A percentile compares a stretch with the other conserved stretches of the same genome.
These are phyloP conservation scores for Eutrema salsugineum DNA, from an alignment of 441 rosid genomes.

Conservation along the genomic window DNA sequence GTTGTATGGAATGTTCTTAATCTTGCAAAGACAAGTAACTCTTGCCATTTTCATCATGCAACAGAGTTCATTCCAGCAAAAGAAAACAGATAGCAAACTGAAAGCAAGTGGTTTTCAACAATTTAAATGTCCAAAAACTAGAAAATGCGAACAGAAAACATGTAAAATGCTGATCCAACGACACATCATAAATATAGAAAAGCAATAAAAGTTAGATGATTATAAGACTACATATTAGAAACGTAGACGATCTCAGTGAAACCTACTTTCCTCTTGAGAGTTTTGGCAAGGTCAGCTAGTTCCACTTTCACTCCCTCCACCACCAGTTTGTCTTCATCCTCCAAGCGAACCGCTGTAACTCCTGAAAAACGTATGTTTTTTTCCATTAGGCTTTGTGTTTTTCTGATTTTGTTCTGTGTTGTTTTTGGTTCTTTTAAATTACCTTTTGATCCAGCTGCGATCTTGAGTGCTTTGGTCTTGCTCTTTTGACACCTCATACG, in stretches of 20 bases:
- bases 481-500: constrained; percentile 16
- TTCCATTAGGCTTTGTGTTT: background rate
- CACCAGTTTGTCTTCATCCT: background rate
- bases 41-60: background rate
- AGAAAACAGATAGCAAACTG: background rate
- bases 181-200: background rate
- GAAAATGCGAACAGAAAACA: background rate
- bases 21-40: background rate
- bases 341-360: background rate
- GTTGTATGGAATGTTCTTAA: background rate
- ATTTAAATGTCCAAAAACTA: background rate
- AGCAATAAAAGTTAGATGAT: background rate
- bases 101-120: background rate
- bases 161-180: background rate
- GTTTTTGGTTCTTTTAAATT: background rate
- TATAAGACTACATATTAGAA: background rate
- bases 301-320: constrained; percentile 15
- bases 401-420: background rate
- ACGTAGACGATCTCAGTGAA: constrained; percentile 4
- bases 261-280: constrained; percentile 15
- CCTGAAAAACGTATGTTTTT: constrained; percentile 4
- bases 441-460: background rate
- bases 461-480: constrained; percentile 14
- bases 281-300: background rate
- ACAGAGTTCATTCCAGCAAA: background rate